Evolutionary conservation across 148 eudicot species (phyloP).

Genomic region (Camellia japonica): DNA sequence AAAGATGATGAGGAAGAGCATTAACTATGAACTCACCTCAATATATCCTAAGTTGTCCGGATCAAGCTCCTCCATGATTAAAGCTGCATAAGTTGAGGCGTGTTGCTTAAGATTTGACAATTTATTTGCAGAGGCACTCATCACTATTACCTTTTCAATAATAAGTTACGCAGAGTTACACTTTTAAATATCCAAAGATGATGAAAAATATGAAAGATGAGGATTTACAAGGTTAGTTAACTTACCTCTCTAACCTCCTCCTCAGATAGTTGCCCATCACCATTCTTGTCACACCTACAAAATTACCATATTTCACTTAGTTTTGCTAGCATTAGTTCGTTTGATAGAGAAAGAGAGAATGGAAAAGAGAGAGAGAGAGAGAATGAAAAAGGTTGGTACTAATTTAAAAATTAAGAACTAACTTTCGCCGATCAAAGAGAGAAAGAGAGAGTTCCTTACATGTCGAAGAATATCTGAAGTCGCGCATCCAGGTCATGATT

Average conservation of each 20-base stretch:
- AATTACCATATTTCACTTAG: background rate
- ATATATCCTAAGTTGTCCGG: constrained; percentile 82
- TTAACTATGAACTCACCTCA: constrained; percentile 46
- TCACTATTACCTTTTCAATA: constrained; percentile 59
- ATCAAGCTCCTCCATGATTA: constrained; percentile 97
- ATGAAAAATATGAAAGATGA: constrained; percentile 5
- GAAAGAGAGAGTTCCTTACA: constrained; percentile 29
- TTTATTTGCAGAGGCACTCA: constrained; percentile 96
- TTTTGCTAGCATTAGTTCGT: background rate
- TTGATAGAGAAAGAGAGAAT: background rate
- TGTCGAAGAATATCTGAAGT: constrained; percentile 92
- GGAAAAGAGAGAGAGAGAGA: background rate
- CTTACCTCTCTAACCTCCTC: constrained; percentile 90
- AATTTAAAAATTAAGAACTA: too few relatives aligned
- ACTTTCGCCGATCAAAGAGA: constrained; percentile 23
- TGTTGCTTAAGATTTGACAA: constrained; percentile 77
- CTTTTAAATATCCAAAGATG: background rate
- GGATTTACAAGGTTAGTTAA: too few relatives aligned
- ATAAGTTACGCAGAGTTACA: background rate
- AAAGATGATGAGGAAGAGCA: background rate
- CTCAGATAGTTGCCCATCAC: constrained; percentile 88
- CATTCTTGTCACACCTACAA: constrained; percentile 96
- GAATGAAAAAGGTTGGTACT: constrained; percentile 25
- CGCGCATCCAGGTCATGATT: constrained; percentile 73
- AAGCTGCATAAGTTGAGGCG: constrained; percentile 73